A percentile compares a stretch with the other conserved stretches of the same genome.
These are phyloP conservation scores for Beverwykella pulmonaria DNA, from an alignment of 495 filamentous ascomycete species.

Conservation along the genomic window DNA sequence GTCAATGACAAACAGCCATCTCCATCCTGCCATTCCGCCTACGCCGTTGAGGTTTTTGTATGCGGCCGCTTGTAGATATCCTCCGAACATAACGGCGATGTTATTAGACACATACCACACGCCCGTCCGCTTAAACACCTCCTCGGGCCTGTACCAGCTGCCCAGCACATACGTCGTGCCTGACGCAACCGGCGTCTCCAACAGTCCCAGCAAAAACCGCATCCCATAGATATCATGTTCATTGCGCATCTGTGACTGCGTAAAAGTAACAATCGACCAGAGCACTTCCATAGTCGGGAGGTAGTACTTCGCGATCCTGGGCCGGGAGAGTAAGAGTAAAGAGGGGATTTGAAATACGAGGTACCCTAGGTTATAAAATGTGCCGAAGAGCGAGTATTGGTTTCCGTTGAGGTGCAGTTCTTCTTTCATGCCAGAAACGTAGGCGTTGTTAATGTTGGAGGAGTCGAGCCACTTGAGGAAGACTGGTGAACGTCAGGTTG, in stretches of 20 bases:
- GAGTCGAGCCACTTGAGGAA: conserved; percentile 74
- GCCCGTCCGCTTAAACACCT: conserved; percentile 59
- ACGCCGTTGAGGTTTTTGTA: conserved; percentile 49
- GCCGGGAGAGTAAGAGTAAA: conserved; percentile 35
- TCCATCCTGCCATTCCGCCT: conserved; percentile 50
- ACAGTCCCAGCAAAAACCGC: conserved; percentile 49
- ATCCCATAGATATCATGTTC: conserved; percentile 57
- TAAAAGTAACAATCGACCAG: conserved; percentile 54
- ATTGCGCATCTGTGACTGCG: conserved; percentile 54
- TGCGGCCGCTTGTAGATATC: conserved; percentile 59
- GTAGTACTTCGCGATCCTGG: conserved; percentile 35
- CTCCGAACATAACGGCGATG: conserved; percentile 44
- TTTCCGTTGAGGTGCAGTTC: conserved; percentile 64
- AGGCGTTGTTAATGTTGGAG: conserved; percentile 73
- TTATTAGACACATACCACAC: conserved; percentile 48
- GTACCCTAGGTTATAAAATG: conserved; percentile 52
- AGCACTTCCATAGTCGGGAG: conserved; percentile 51
- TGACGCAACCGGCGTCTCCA: conserved; percentile 43
- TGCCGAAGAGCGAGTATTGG: conserved; percentile 63
- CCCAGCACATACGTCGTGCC: conserved; percentile 58
- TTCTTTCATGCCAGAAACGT: conserved; percentile 68
- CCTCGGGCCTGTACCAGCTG: conserved; percentile 61
- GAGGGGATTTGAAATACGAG: conserved; percentile 53
- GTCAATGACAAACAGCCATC: conserved; percentile 80
- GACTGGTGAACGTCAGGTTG: conserved; percentile 29